Conservation (phyloP, 2,329 filamentous ascomycete genomes). For the Talaromyces rugulosus region DNA sequence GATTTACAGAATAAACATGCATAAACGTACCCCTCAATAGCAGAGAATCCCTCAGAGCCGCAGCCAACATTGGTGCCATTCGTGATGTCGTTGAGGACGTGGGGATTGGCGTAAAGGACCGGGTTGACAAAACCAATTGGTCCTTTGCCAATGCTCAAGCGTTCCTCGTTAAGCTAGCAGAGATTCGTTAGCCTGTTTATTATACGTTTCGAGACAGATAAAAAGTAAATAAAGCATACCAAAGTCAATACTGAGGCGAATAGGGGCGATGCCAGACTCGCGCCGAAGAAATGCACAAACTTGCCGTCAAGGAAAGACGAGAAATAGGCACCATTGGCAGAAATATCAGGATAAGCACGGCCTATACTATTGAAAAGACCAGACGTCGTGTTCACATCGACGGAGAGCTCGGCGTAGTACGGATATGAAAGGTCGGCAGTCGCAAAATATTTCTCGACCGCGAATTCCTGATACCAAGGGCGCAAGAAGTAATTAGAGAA, state of each 20-base stretch:
- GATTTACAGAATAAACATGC: neutral
- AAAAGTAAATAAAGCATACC: slow-evolving; percentile 15
- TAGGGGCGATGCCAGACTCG: slow-evolving; percentile 25
- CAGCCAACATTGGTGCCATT: slow-evolving; percentile 21
- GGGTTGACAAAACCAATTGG: slow-evolving; percentile 13
- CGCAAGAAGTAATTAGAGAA: slow-evolving; percentile 46
- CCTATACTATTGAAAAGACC: slow-evolving; percentile 44
- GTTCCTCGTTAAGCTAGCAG: slow-evolving; percentile 25
- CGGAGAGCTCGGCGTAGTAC: slow-evolving; percentile 29
- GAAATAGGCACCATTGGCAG: slow-evolving; percentile 39
- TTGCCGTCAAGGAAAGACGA: slow-evolving; percentile 17
- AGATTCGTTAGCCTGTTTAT: neutral
- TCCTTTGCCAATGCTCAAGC: slow-evolving; percentile 4
- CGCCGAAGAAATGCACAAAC: slow-evolving; percentile 22
- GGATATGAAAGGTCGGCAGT: slow-evolving; percentile 25
- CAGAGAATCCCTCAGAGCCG: slow-evolving; percentile 22
- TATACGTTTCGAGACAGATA: neutral
- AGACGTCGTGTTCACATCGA: slow-evolving; percentile 31
- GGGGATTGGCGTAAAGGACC: slow-evolving; percentile 10
- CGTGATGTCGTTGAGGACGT: slow-evolving; percentile 11
- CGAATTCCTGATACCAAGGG: slow-evolving; percentile 39
- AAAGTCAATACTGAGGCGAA: slow-evolving; percentile 27
- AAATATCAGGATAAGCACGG: slow-evolving; percentile 48
- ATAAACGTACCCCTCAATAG: slow-evolving; percentile 18
- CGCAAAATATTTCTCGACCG: slow-evolving; percentile 40